Conservation (phyloP, 176 grass and related monocot genomes). For the Cenchrus fungigraminus region DNA sequence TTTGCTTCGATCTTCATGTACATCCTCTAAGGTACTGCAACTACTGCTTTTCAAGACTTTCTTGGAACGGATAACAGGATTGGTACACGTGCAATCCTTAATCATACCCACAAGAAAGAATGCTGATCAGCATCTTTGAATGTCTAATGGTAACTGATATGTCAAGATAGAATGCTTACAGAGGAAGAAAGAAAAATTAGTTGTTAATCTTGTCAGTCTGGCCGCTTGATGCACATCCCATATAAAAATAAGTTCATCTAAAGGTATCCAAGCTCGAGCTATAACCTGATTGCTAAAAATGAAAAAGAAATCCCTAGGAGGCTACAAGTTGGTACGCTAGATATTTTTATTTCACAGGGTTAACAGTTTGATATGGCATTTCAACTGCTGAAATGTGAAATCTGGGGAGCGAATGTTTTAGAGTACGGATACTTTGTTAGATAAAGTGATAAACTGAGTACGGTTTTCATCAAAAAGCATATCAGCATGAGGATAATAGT, state of each 20-base stretch:
- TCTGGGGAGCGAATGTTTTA: not conserved
- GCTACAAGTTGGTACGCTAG: not conserved
- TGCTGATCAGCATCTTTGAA: constrained; percentile 1
- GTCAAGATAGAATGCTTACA: constrained; percentile 25
- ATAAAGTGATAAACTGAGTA: not conserved
- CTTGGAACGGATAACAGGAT: not conserved
- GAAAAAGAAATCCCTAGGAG: not conserved
- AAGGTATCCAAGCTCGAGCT: not conserved
- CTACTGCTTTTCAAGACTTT: not conserved
- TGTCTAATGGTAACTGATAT: not conserved
- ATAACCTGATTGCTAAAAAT: not conserved
- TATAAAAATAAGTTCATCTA: not conserved
- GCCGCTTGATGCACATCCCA: constrained; percentile 5
- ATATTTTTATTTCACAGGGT: constrained; percentile 17
- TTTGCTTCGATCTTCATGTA: not conserved
- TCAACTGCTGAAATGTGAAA: constrained; percentile 23
- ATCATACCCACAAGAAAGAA: not conserved
- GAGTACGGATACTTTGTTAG: not conserved
- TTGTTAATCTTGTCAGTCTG: constrained; percentile 1
- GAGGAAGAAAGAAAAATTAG: constrained; percentile 20
- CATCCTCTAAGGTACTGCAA: not conserved
- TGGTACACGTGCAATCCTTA: constrained; percentile 8
- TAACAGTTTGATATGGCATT: constrained; percentile 5
- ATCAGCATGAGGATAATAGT: not conserved
- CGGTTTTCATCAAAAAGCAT: constrained; percentile 9